Base-by-base conservation (phyloP, 2,329 filamentous ascomycete species). In the Trichoderma endophyticum region DNA sequence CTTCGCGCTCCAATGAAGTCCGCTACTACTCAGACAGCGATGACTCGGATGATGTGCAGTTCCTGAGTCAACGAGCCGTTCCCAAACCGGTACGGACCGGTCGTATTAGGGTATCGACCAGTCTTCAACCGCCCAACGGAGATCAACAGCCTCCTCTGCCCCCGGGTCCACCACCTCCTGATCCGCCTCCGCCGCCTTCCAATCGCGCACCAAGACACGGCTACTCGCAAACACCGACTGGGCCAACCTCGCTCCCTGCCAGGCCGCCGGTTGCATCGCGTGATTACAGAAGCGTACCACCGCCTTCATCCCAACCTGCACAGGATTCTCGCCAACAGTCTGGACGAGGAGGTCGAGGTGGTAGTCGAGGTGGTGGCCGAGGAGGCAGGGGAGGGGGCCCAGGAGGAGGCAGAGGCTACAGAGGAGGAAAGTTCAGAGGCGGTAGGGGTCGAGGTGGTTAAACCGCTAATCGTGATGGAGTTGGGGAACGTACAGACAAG, bases 11-110 rank as follows among this genome's bases (percentile, higher is more conserved):
- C 12, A 81, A 83, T 72, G 79, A 81, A 69, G 75, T 86, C 70
- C 80, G 83, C 74, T 84, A 84, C 74, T 84, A 84, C 72, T 84
- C 83, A n/a, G 84, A 86, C 75, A 83, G 81, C 48, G 84, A 84
- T 59, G 84, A 85, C 65, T 85, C 84, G 8, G 84, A 85, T n/a
- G 84, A 85, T 24, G 78, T 81, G 24, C 82, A 84, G 54, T 85
- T 86, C 71, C 78, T 84, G 39, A 80, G 81, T 12, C 77, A 78
- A 51, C 80, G 77, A 36, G 72, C 67, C 5, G 26, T 76, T 39
- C 78, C 81, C 14, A 79, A 78, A 70, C 78, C 74, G 66, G 72
- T 74, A 11, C 77, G 73, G 28, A 63, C 78, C 11, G 82, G 82
- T 9, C 79, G 80, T 71, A 83, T 84, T 72, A 81, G 80, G 39